phyloP scores from a whole-genome alignment of 176 grass and related monocot genomes.

The Ampelocalamus luodianensis region DNA sequence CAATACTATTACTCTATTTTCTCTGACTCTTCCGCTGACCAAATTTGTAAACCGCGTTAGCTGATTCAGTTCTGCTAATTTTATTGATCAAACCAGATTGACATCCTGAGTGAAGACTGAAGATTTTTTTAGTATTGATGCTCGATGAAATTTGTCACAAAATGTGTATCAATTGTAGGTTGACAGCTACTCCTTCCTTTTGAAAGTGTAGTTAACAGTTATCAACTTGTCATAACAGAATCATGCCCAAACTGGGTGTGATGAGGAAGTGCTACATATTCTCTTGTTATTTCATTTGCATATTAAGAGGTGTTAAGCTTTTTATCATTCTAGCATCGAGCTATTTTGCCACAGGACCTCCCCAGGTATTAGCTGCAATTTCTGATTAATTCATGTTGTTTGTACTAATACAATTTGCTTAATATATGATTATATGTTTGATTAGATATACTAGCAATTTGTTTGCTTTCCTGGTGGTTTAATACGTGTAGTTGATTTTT shows the following conservation, averaged over 20 bases:
- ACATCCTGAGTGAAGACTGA: background rate
- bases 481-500: background rate
- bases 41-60: background rate
- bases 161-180: background rate
- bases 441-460: background rate
- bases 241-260: background rate
- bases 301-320: background rate
- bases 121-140: background rate
- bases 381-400: background rate
- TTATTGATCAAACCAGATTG: background rate
- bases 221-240: background rate
- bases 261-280: background rate
- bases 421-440: background rate
- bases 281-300: background rate
- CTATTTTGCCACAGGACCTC: no score
- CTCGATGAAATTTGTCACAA: background rate
- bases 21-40: background rate
- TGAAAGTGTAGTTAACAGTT: background rate
- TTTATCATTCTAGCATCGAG: no score
- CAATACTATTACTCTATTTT: background rate
- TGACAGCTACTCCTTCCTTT: background rate
- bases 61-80: background rate
- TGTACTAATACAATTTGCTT: background rate
- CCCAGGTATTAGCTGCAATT: background rate
- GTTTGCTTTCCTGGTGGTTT: background rate